Conservation (phyloP, 345 rosid genomes). For the Orychophragmus violaceus region DNA sequence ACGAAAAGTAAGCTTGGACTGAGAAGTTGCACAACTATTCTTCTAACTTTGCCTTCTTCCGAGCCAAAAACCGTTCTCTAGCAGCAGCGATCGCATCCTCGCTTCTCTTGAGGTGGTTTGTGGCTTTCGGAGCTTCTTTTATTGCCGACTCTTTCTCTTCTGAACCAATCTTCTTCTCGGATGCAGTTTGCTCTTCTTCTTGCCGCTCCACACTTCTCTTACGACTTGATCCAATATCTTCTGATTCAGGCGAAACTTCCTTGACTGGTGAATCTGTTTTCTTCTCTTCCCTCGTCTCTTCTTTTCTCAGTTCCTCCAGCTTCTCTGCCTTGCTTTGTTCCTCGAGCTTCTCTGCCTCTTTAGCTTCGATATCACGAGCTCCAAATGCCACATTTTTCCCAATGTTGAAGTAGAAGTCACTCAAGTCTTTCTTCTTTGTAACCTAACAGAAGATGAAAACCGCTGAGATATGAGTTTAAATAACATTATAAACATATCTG, state of each 20-base stretch:
- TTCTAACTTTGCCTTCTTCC: constrained; percentile 62
- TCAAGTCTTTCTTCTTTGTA: constrained; percentile 80
- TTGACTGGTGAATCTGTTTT: constrained; percentile 15
- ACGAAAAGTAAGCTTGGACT: neutral
- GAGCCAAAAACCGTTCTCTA: constrained; percentile 65
- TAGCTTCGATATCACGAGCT: constrained; percentile 36
- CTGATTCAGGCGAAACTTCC: constrained; percentile 17
- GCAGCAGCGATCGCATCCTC: constrained; percentile 73
- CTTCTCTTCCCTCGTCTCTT: constrained; percentile 34
- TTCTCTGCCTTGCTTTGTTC: constrained; percentile 40
- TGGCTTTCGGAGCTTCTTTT: constrained; percentile 34
- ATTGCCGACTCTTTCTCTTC: constrained; percentile 26
- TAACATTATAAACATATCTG: no score
- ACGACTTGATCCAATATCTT: constrained; percentile 25
- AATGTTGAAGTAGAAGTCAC: constrained; percentile 78
- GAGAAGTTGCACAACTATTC: constrained; percentile 4
- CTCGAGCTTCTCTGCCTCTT: constrained; percentile 38
- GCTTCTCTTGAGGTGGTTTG: constrained; percentile 54
- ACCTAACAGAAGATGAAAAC: constrained; percentile 44
- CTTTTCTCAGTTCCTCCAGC: constrained; percentile 33
- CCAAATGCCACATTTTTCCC: constrained; percentile 83
- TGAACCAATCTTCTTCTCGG: constrained; percentile 21
- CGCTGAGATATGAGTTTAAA: neutral
- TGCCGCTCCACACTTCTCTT: constrained; percentile 27
- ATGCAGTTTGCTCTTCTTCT: constrained; percentile 29